Base-by-base conservation (phyloP, 2,329 filamentous ascomycete genomes). In the Talaromyces pinophilus region DNA sequence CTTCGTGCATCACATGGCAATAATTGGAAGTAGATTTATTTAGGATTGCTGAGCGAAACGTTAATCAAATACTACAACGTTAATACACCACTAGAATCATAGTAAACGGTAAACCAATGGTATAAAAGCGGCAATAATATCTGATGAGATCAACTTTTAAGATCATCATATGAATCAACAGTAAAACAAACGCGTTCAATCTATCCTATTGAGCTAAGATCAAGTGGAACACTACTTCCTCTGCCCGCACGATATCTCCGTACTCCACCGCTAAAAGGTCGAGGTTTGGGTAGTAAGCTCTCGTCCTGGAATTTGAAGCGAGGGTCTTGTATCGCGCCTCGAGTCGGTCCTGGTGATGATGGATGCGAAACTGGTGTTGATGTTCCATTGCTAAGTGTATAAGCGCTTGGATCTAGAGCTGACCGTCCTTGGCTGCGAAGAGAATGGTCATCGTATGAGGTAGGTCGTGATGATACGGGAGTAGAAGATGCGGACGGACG, bases 201-300 rank as follows among this genome's bases (percentile, higher is more conserved):
- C 73, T 67, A 79, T 30, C 75, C 74, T 69, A 79, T 71, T 57
- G 75, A 74, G 65, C 70, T 87, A 75, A 99, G 79, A 82, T 98
- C 92, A 72, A 98, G 82, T 35, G 95, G 95, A 71, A 98, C 93
- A 82, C 92, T 97, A 80, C 93, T 97, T 38, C 93, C 94, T 75
- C 94, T 87, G 8, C 95, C 95, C 42, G 95, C 95, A 69, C 94
- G 85, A 79, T 98, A 99, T 76, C 87, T 88, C 76, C 90, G 93
- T 22, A 85, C 81, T 3, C 87, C 88, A n/a, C 90, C 90, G 1
- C 84, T 80, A 74, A 96, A 97, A 1, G 91, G 88, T 73, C 94
- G 85, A 25, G 94, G 94, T 72, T 93, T 94, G 0, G 95, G 94
- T 57, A 98, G 84, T 71, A 91, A 84, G 42, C 84, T 86, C 72